Conservation (phyloP, 495 filamentous ascomycete species). For the Trichoderma asperelloides region DNA sequence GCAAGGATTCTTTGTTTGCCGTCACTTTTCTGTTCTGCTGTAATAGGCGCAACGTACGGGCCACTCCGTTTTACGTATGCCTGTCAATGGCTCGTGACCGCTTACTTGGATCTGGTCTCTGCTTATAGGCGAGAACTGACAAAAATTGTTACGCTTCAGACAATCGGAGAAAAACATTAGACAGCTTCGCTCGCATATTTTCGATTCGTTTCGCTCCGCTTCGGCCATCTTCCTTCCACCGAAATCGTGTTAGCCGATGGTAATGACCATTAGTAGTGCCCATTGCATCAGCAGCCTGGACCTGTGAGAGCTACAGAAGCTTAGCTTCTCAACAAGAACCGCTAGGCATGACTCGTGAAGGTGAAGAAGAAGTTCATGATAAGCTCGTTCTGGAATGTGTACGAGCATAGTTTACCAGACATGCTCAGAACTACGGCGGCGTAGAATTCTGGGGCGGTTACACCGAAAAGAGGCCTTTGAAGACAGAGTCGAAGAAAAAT, state of each 20-base stretch:
- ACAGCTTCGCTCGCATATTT: neutral
- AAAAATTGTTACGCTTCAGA: neutral
- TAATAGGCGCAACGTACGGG: neutral
- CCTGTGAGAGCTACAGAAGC: neutral
- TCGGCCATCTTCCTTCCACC: neutral
- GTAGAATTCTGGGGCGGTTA: neutral
- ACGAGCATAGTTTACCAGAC: neutral
- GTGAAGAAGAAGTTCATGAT: neutral
- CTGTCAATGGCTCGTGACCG: neutral
- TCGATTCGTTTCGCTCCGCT: neutral
- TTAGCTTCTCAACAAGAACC: neutral
- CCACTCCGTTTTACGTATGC: neutral
- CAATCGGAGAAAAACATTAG: neutral
- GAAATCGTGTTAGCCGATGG: neutral
- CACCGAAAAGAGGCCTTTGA: too few species aligned
- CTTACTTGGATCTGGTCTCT: neutral
- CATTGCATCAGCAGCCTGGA: neutral
- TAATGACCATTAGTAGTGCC: neutral
- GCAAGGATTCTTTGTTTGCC: neutral
- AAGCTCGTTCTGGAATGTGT: constrained; percentile 2
- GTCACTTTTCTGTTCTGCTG: neutral
- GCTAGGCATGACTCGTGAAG: constrained; percentile 2
- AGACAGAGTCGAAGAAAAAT: too few species aligned
- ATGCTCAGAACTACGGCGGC: too few species aligned
- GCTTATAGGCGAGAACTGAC: neutral